A percentile compares a stretch with the other conserved stretches of the same genome.
These are phyloP conservation scores for Phragmites australis DNA, from an alignment of 176 grass and related monocot species.

Conservation along the genomic window DNA sequence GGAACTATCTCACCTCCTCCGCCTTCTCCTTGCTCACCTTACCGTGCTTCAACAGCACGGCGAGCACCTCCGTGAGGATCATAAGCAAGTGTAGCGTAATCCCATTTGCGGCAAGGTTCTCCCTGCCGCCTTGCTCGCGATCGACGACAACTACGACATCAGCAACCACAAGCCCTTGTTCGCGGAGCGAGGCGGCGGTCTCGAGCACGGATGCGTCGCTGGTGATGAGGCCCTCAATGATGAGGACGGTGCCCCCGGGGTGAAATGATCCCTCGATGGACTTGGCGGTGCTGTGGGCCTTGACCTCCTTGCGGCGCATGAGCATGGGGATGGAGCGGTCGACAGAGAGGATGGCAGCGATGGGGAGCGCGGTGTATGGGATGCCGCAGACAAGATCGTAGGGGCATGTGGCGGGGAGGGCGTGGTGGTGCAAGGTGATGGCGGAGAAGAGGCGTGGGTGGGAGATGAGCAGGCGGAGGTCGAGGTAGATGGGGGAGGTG, in stretches of 20 bases:
- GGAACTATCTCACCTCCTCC: slow-evolving; percentile 70
- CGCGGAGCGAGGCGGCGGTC: slow-evolving; percentile 63
- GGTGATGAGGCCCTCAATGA: slow-evolving; percentile 95
- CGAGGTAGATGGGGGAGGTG: slow-evolving; percentile 95
- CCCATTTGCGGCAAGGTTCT: slow-evolving; percentile 72
- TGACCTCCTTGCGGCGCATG: slow-evolving; percentile 95
- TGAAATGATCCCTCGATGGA: slow-evolving; percentile 73
- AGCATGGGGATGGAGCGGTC: slow-evolving; percentile 74
- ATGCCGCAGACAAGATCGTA: slow-evolving; percentile 89
- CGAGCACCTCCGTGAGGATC: slow-evolving; percentile 77
- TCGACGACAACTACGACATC: slow-evolving; percentile 88
- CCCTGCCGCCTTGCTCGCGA: slow-evolving; percentile 81
- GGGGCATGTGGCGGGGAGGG: slow-evolving; percentile 49
- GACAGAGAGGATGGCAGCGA: slow-evolving; percentile 79
- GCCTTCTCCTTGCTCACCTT: slow-evolving; percentile 76
- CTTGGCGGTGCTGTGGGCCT: slow-evolving; percentile 86
- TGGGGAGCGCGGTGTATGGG: slow-evolving; percentile 92
- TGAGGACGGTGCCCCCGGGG: slow-evolving; percentile 58
- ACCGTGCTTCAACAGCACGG: slow-evolving; percentile 55
- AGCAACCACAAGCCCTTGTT: slow-evolving; percentile 52
- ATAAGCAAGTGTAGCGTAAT: slow-evolving; percentile 74
- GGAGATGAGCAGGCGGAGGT: slow-evolving; percentile 89
- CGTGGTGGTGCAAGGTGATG: slow-evolving; percentile 62
- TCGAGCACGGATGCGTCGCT: slow-evolving; percentile 92
- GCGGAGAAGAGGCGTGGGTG: slow-evolving; percentile 72